These are phyloP conservation scores for Penicillium brasilianum DNA, from an alignment of 2,329 filamentous ascomycete species.

Conservation along the genomic window DNA sequence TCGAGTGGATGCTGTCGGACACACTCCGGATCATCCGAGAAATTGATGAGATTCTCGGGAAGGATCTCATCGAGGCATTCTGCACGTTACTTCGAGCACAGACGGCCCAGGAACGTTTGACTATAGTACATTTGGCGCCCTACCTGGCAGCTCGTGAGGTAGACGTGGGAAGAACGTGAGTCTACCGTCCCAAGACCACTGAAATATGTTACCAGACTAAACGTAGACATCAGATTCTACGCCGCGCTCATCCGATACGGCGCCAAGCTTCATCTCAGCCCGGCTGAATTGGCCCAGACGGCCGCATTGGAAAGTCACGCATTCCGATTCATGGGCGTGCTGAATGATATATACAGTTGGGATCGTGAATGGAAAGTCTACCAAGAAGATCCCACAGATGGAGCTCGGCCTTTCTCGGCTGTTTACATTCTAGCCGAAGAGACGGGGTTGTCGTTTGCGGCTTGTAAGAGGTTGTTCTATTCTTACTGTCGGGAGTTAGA, in stretches of 20 bases:
- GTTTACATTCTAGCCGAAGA: constrained; percentile 25
- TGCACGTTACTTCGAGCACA: constrained; percentile 23
- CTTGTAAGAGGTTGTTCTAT: constrained; percentile 26
- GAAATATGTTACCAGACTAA: background rate
- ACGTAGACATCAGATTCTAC: constrained; percentile 19
- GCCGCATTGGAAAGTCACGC: constrained; percentile 19
- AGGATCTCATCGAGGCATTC: constrained; percentile 23
- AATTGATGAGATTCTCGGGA: constrained; percentile 17
- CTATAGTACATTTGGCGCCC: constrained; percentile 19
- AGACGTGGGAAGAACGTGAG: constrained; percentile 24
- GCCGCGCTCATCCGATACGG: constrained; percentile 27
- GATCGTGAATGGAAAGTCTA: constrained; percentile 26
- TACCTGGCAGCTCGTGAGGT: constrained; percentile 25
- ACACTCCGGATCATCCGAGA: constrained; percentile 18
- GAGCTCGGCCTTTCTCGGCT: constrained; percentile 23
- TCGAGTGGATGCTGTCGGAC: constrained; percentile 27
- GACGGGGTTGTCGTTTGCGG: constrained; percentile 20
- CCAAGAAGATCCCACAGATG: constrained; percentile 19
- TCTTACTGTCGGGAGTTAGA: constrained; percentile 29
- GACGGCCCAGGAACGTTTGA: constrained; percentile 19
- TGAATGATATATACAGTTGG: constrained; percentile 32
- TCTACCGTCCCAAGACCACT: background rate
- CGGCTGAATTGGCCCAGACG: constrained; percentile 11
- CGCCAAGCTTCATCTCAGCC: constrained; percentile 18
- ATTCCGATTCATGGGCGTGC: constrained; percentile 24